Base-by-base conservation (phyloP, 139 green algal genomes). In the Asterochloris erici region DNA sequence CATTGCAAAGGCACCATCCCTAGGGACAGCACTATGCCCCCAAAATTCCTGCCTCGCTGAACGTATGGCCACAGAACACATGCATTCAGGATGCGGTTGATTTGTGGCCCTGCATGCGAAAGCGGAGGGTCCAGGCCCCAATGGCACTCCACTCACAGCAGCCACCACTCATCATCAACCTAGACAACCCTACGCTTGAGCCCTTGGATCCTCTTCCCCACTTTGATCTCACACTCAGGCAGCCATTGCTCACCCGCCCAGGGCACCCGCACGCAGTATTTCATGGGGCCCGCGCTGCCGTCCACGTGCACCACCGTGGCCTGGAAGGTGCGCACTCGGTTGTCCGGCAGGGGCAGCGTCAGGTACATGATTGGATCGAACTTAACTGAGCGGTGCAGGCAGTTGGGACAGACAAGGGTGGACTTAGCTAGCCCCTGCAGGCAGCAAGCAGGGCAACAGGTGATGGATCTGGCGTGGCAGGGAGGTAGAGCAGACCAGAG, bases 331-430 rank as follows among this genome's bases (percentile, higher is more conserved):
- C 86, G 81, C 26, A 76, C 87, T 81, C 85, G 86, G 62, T 87
- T 79, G 61, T 76, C 66, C 17, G 96, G 96, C 82, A 99, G 89
- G 4, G 94, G 95, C 84, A 99, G 91, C 0, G 95, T 95, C 26
- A 99, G 87, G 86, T 98, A 98, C 94, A 98, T 98, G 90, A 98
- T 97, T 1, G 96, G 95, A 88, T 99, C 96, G 82, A 98, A 98
- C 82, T 97, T 98, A 74, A 94, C 85, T 14, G 85, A 93, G 63
- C 82, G 85, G 83, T 92, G 88, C 74, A 79, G 47, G 88, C 96
- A 99, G 6, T 89, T 68, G 10, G 96, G 96, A 84, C 96, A 99
- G 68, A 93, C 90, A 26, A 99, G 87, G 0, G 89, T 95, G 47
- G 91, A 96, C 86, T 97, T 97, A 89, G 94, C 96, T 86, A 97